Evolutionary conservation across 2,329 filamentous ascomycete genomes (phyloP), one percentile per base, ranked within the genome.

Genomic region (Sporothrix variecibatus): DNA sequence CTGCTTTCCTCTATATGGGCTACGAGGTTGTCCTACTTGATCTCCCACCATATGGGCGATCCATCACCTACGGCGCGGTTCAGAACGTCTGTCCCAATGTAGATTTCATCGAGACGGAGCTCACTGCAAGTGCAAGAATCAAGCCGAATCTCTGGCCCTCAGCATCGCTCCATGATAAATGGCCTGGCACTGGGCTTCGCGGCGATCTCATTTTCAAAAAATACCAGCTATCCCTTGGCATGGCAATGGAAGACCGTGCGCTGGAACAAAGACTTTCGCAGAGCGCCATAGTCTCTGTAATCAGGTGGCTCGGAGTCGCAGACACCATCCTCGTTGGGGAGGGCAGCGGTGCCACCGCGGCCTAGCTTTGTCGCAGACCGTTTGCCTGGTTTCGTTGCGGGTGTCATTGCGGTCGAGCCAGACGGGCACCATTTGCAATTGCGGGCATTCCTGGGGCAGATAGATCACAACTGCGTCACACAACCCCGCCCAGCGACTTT

Each of bases 341-440:
- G 75, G 87, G 85, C 0, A 83, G 87, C 20, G 85, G 86, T 3
- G 84, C 84, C 0, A 81, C 81, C 12, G 83, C 84, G 74, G 83
- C 81, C 9, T 87, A 83, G 84, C 81, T 86, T 86, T 9, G 81
- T 86, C 9, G 85, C 84, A 1, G 88, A 91, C 76, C 79, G 80
- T 2, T 78, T 83, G 3, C 87, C 88, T 0, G 76, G 84, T 0
- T 80, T 86, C 0, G 84, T 89, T 1, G 83, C 83, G 26, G 84
- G 81, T 0, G 83, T 89, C 26, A 79, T 90, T 1, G 82, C 84
- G 0, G 75, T 90, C 15, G 88, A 90, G 77, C 88, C 88, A 0
- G 78, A 81, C 3, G 88, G 88, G 0, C 88, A 0, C 87, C 87
- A 0, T 88, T 86, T 70, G 56, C 46, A 40, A 34, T 34, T n/a